Percentiles rank a stretch among this genome's conserved stretches.
Conservation (phyloP, 441 rosid species). For the Francoa sonchifolia region DNA sequence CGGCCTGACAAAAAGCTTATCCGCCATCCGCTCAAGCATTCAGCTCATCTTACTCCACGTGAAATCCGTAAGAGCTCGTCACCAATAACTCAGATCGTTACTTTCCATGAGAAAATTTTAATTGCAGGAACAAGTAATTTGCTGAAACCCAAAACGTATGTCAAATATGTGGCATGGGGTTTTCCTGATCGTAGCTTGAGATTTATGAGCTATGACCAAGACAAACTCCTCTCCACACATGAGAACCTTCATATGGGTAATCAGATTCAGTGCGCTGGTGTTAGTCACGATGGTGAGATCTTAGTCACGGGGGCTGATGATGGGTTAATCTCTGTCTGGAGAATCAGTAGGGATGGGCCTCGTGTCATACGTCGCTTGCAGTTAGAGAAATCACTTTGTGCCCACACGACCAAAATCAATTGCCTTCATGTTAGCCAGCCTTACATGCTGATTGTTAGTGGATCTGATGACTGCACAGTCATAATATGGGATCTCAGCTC, state of each 20-base stretch:
- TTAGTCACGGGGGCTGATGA: conserved; percentile 96
- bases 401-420: conserved; percentile 73
- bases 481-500: conserved; percentile 97
- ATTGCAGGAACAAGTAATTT: conserved; percentile 59
- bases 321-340: conserved; percentile 84
- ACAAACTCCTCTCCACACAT: conserved; percentile 81
- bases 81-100: conserved; percentile 70
- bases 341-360: conserved; percentile 57
- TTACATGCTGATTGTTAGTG: conserved; percentile 89
- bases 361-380: conserved; percentile 44
- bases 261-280: conserved; percentile 86
- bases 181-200: conserved; percentile 97
- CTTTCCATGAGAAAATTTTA: conserved; percentile 71
- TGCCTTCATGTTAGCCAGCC: conserved; percentile 96
- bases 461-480: conserved; percentile 91
- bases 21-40: conserved; percentile 79
- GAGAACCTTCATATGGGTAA: conserved; percentile 95
- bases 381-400: conserved; percentile 74
- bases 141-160: conserved; percentile 82
- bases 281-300: conserved; percentile 87
- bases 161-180: conserved; percentile 92
- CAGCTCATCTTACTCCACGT: conserved; percentile 70
- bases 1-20: conserved; percentile 61
- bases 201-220: conserved; percentile 96
- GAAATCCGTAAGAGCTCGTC: conserved; percentile 71